Evolutionary conservation across 768 basidiomycete species (phyloP).

Genomic region (Russula virescens): DNA sequence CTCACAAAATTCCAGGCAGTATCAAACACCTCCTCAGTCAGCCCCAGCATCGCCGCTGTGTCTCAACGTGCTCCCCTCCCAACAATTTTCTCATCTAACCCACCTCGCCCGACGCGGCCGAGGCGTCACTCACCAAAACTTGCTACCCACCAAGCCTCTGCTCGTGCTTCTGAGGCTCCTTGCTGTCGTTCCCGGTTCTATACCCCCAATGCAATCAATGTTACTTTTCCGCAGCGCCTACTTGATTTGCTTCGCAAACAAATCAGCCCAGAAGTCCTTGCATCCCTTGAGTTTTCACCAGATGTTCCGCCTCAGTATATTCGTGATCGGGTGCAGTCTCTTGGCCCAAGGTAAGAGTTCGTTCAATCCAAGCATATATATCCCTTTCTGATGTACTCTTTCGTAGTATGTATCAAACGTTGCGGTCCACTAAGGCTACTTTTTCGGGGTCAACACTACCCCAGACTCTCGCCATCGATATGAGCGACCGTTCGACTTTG

Average conservation of each 20-base stretch:
- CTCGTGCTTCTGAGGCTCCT: neutral
- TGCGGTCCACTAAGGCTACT: too few species aligned
- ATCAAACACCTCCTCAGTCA: slow-evolving; percentile 18
- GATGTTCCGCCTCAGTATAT: too few species aligned
- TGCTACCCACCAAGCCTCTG: neutral
- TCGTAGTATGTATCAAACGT: slow-evolving; percentile 19
- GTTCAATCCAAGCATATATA: neutral
- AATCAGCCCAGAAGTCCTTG: too few species aligned
- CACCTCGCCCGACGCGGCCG: neutral
- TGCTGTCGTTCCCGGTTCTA: neutral
- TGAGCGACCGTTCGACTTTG: too few species aligned
- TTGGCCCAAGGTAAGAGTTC: slow-evolving; percentile 5
- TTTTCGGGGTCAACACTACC: too few species aligned
- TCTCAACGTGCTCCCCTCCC: neutral
- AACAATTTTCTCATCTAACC: neutral
- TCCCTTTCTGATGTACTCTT: too few species aligned
- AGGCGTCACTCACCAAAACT: neutral
- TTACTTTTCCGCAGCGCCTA: slow-evolving; percentile 12
- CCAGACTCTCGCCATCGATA: too few species aligned
- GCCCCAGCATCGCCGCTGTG: slow-evolving; percentile 10
- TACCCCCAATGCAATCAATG: neutral
- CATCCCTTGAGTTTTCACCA: too few species aligned
- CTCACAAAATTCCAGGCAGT: slow-evolving; percentile 17
- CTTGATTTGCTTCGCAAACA: too few species aligned
- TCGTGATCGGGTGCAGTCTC: slow-evolving; percentile 9